Evolutionary conservation across 179 eudicot genomes (phyloP), one percentile per base, ranked within the genome.

Genomic region (Spergularia azorica): DNA sequence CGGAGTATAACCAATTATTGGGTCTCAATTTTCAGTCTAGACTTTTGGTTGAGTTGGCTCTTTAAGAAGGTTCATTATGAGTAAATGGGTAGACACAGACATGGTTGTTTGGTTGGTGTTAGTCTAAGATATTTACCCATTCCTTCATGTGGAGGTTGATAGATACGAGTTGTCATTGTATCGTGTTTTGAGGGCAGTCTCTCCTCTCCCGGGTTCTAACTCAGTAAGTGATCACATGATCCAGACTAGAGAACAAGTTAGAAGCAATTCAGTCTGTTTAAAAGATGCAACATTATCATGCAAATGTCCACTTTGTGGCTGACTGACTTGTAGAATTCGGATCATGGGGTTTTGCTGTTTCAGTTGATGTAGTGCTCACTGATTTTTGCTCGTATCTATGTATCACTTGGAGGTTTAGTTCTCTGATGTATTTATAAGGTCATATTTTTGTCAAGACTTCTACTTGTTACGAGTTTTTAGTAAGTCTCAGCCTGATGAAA

Each of bases 151-250:
- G 72, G 38, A 50, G 15, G 41, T 51, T 26, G 52, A 70, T 32
- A 32, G 59, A 48, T 70, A 14, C 5, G 13, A 70, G 62, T 14
- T 54, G 14, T 15, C 14, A 14, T 10, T 54, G 15, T 70, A 20
- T 16, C 52, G 60, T 36, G 73, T 32, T 36, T 70, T 54, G 43
- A 32, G 73, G 62, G n/a, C n/a, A n/a, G n/a, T n/a, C 73, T 70
- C 21, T 61, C 20, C 32, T 26, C 17, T 55, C 18, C 62, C 14
- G 13, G 26, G 39, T 38, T 54, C 2, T 54, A 20, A 7, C n/a
- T 21, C 21, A 26, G 36, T 18, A 17, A 46, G 66, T 41, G 12
- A 41, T 39, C 68, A 4, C 32, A 32, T 63, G 15, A 38, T 41
- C 21, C 13, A 4, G 72, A 11, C 18, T 48, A 51, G 39, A 51